Evolutionary conservation across 129 eudicot genomes (phyloP).

Genomic region (Heracleum sosnowskyi): DNA sequence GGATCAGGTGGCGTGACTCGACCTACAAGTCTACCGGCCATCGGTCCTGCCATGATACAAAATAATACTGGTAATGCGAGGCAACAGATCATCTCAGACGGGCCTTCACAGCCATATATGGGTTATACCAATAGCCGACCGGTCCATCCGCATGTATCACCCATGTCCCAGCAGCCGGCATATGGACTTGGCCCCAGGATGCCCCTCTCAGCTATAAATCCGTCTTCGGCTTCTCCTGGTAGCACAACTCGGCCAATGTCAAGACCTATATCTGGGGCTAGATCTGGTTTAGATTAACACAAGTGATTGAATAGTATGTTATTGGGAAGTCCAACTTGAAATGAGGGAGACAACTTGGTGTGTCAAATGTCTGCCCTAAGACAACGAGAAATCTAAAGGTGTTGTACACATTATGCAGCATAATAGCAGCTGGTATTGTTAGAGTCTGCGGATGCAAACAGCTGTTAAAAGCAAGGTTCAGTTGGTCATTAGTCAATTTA

Average conservation of each 20-base stretch:
- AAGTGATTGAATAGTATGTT: neutral
- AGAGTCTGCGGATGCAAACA: neutral
- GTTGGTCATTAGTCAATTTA: neutral
- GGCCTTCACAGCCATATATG: constrained; percentile 51
- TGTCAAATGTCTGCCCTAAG: neutral
- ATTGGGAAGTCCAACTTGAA: neutral
- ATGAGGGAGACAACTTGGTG: neutral
- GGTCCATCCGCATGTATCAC: constrained; percentile 60
- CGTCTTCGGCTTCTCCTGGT: constrained; percentile 38
- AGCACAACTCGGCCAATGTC: constrained; percentile 43
- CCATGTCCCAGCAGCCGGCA: constrained; percentile 53
- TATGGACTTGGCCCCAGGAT: constrained; percentile 72
- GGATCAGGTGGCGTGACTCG: constrained; percentile 41
- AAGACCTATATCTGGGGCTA: constrained; percentile 59
- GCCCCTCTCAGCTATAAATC: constrained; percentile 67
- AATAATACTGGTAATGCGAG: constrained; percentile 34
- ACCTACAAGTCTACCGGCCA: constrained; percentile 37
- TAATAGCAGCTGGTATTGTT: neutral
- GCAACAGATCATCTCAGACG: constrained; percentile 32
- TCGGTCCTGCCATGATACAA: constrained; percentile 33
- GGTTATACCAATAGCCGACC: constrained; percentile 56
- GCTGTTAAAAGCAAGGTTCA: neutral
- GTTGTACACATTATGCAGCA: neutral
- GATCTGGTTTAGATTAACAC: constrained; percentile 40
- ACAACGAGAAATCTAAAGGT: neutral